Percentiles rank a stretch among this genome's conserved stretches.
phyloP scores from a whole-genome alignment of 2,329 filamentous ascomycete species.

The Apiospora phragmitis region DNA sequence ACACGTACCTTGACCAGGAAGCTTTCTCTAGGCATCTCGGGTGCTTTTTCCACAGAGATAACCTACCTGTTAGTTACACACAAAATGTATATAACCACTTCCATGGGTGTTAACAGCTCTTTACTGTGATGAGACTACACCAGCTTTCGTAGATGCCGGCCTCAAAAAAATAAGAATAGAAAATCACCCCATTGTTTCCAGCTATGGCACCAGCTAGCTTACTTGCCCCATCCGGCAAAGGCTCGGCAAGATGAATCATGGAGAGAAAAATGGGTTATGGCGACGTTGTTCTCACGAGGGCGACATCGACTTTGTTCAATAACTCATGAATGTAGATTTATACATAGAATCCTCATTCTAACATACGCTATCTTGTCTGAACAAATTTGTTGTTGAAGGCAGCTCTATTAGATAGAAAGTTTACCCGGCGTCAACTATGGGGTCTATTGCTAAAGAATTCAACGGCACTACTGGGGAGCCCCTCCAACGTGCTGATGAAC shows the following conservation, averaged over 20 bases:
- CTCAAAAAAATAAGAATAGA: neutral
- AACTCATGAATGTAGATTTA: neutral
- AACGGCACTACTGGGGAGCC: neutral
- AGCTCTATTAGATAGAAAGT: neutral
- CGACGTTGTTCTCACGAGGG: neutral
- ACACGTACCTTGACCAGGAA: neutral
- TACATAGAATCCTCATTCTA: neutral
- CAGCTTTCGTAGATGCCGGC: neutral
- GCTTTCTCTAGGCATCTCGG: neutral
- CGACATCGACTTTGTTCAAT: neutral
- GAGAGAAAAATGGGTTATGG: neutral
- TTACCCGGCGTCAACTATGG: neutral
- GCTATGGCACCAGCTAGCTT: neutral
- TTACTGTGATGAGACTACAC: neutral
- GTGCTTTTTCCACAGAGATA: neutral
- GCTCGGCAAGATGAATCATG: conserved; percentile 10
- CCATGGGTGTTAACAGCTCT: no score
- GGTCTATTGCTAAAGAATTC: neutral
- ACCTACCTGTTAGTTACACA: neutral
- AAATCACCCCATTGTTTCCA: neutral
- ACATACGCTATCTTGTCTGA: neutral
- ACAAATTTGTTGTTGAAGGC: neutral
- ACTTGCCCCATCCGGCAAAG: conserved; percentile 11
- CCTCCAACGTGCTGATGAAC: conserved; percentile 43
- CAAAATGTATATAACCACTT: neutral